These are phyloP conservation scores for Persicaria maculosa DNA, from an alignment of 148 eudicot species.

Conservation along the genomic window DNA sequence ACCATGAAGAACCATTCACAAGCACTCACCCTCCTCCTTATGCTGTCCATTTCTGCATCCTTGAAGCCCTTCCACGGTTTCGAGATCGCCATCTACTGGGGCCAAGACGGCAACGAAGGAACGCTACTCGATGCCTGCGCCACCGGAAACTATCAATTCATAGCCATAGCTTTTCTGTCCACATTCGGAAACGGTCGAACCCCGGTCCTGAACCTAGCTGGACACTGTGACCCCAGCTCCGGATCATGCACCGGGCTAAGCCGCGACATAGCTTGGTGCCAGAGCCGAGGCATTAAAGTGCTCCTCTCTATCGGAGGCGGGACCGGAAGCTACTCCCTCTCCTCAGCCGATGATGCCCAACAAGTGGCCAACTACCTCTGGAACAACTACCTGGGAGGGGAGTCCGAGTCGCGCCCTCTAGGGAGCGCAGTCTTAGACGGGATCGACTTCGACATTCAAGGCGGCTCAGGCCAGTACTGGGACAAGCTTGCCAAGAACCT, in stretches of 20 bases:
- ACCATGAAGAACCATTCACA: too few species aligned
- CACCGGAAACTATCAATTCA: slow-evolving; percentile 21
- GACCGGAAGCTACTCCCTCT: too few species aligned
- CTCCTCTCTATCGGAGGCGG: too few species aligned
- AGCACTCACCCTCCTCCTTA: too few species aligned
- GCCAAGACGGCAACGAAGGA: slow-evolving; percentile 30
- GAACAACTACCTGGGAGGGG: slow-evolving; percentile 52
- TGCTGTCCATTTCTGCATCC: too few species aligned
- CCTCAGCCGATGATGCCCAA: slow-evolving; percentile 38
- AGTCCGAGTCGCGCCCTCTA: slow-evolving; percentile 34
- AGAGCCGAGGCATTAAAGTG: too few species aligned
- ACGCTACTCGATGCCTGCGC: slow-evolving; percentile 23
- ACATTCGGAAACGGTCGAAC: slow-evolving; percentile 23
- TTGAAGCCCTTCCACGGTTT: too few species aligned
- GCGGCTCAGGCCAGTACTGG: slow-evolving; percentile 28
- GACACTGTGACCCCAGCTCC: slow-evolving; percentile 25
- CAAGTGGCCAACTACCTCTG: slow-evolving; percentile 34
- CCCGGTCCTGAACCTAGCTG: slow-evolving; percentile 24
- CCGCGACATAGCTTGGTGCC: too few species aligned
- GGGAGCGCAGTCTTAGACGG: slow-evolving; percentile 58
- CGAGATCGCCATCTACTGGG: slow-evolving; percentile 30
- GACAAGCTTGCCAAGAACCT: slow-evolving; percentile 34
- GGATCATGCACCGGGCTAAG: slow-evolving; percentile 20
- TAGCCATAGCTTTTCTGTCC: slow-evolving; percentile 25
- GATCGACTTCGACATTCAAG: slow-evolving; percentile 55